Conservation (phyloP, 768 basidiomycete genomes). For the Mycena rebaudengoi region DNA sequence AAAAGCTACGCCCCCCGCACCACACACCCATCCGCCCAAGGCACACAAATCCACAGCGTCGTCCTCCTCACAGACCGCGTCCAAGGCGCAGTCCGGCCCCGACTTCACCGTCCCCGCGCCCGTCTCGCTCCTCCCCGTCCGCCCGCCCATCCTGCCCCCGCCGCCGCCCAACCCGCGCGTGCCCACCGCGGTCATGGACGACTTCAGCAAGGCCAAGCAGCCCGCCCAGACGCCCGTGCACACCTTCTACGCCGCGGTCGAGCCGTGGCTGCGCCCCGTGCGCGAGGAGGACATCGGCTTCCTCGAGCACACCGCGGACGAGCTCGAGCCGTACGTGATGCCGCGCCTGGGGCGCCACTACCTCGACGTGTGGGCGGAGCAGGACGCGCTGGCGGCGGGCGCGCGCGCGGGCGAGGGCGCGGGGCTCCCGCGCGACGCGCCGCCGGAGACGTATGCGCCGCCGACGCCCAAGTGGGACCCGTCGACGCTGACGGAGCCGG, state of each 20-base stretch:
- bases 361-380: constrained; percentile 91
- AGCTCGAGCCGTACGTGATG: constrained; percentile 85
- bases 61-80: constrained; percentile 48
- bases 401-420: constrained; percentile 29
- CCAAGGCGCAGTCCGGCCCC: constrained; percentile 61
- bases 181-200: constrained; percentile 84
- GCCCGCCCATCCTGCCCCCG: constrained; percentile 68
- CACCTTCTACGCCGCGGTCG: constrained; percentile 89
- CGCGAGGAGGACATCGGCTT: constrained; percentile 97
- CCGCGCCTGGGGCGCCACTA: constrained; percentile 91
- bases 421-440: constrained; percentile 40
- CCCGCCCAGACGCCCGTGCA: constrained; percentile 74
- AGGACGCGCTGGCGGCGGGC: constrained; percentile 69
- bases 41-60: constrained; percentile 61
- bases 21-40: constrained; percentile 57
- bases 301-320: constrained; percentile 90
- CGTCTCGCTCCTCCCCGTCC: constrained; percentile 60
- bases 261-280: constrained; percentile 88
- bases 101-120: constrained; percentile 69
- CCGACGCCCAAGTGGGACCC: constrained; percentile 85
- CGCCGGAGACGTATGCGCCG: constrained; percentile 49
- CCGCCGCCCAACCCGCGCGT: constrained; percentile 86
- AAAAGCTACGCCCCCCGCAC: constrained; percentile 66
- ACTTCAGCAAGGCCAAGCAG: constrained; percentile 86
- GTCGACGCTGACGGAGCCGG: constrained; percentile 77